These are phyloP conservation scores for Trichoderma sp. DNA, from an alignment of 2,329 filamentous ascomycete genomes.

Conservation along the genomic window DNA sequence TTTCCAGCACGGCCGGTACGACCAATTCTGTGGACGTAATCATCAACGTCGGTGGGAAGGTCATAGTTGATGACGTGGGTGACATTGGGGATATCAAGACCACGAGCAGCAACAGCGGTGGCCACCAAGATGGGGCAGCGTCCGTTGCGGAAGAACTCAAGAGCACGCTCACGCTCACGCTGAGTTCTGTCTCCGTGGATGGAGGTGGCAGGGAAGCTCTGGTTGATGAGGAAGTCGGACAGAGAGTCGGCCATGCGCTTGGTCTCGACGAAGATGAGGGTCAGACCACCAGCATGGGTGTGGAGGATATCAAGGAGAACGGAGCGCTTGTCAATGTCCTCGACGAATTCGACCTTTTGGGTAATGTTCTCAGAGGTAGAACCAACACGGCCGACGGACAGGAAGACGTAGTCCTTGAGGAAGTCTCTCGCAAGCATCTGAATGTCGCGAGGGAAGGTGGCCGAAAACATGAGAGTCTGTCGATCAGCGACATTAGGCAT, in stretches of 20 bases:
- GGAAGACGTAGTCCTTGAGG: constrained; percentile 98
- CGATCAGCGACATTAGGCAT: constrained; percentile 82
- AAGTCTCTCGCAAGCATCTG: constrained; percentile 99
- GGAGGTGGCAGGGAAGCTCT: constrained; percentile 95
- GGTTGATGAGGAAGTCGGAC: constrained; percentile 97
- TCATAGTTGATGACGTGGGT: constrained; percentile 99
- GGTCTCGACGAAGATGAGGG: constrained; percentile 97
- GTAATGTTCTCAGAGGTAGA: constrained; percentile 99
- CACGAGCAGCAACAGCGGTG: constrained; percentile 88
- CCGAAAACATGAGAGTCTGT: constrained; percentile 99
- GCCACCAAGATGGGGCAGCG: constrained; percentile 96
- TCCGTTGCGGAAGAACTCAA: constrained; percentile 95
- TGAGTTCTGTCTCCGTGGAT: constrained; percentile 99
- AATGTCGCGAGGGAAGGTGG: constrained; percentile 97
- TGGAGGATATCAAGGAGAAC: constrained; percentile 96
- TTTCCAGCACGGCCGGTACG: constrained; percentile 99
- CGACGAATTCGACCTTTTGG: constrained; percentile 96
- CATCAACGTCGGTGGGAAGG: constrained; percentile 96
- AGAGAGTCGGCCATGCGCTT: constrained; percentile 99
- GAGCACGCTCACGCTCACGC: constrained; percentile 94
- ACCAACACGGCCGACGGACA: constrained; percentile 96
- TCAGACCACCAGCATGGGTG: constrained; percentile 84
- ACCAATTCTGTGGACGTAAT: constrained; percentile 98
- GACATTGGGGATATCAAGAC: constrained; percentile 93
- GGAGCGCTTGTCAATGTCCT: constrained; percentile 96